Base-by-base conservation (phyloP, 495 filamentous ascomycete species). In the Cenococcum geophilum region DNA sequence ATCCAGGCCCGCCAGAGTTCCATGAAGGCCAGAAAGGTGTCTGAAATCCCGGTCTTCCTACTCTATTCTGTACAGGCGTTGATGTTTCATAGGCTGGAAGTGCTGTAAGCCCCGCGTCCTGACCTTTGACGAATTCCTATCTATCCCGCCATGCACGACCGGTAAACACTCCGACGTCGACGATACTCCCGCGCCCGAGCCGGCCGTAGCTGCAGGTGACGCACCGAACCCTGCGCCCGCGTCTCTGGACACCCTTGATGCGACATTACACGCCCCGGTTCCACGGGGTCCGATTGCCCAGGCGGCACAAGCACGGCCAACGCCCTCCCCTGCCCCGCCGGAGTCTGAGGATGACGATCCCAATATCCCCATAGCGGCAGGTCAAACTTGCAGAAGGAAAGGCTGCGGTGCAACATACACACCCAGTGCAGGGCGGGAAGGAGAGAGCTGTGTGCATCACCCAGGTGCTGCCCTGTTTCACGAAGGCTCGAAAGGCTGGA, bases 21-120 rank as follows among this genome's bases (percentile, higher is more conserved):
- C 93, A 99, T 73, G 93, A 99, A 78, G 93, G 93, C 45, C 92
- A 97, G 76, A 98, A 98, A 86, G 93, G 93, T 96, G 78, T 70
- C 79, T 74, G 63, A 27, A 62, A 56, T 60, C 48, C 66, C 57
- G 35, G 18, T 11, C 52, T 32, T 52, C 58, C 55, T 37, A 34
- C 34, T n/a, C 36, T 54, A 18, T 27, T 9, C 34, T 25, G 32
- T 32, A 23, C 36, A 27, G 47, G 51, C 37, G 34, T 59, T 71
- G 43, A 70, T 52, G 4, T 47, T 61, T 25, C 14, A 16, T 72
- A 97, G 93, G 93, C 68, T 99, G 93, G 93, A 96, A 96, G 79
- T 99, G 93, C 78, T 99, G 93, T 81, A 99, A 97, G 78, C 88
- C 92, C 59, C 88, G 95, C 74, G 91, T 97, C 65, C 81, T 99